Conservation (phyloP, 441 rosid genomes). For the Pelargonium cotyledonis region DNA sequence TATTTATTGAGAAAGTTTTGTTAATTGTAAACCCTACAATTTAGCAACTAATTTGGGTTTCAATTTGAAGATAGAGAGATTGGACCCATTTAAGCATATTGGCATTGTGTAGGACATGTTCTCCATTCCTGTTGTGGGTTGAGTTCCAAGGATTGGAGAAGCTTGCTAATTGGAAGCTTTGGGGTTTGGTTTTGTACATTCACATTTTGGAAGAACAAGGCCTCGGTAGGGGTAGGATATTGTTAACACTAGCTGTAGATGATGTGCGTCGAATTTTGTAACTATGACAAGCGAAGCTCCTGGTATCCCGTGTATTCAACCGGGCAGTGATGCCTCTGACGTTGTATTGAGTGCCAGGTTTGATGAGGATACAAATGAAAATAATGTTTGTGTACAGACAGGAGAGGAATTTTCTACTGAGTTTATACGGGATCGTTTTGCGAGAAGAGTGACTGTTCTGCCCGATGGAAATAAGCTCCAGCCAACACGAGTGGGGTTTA, state of each 20-base stretch:
- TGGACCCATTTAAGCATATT: not conserved
- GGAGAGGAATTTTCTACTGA: conserved; percentile 58
- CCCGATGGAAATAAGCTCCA: conserved; percentile 27
- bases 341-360: conserved; percentile 16
- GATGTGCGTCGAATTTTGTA: conserved; percentile 9
- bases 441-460: conserved; percentile 30
- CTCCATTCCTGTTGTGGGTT: no score
- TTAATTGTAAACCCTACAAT: not conserved
- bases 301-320: conserved; percentile 32
- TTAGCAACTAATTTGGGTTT: not conserved
- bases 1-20: not conserved
- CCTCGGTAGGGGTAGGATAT: not conserved
- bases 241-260: not conserved
- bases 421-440: conserved; percentile 41
- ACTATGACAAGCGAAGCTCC: conserved; percentile 50
- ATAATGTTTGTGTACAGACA: conserved; percentile 42
- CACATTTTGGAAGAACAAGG: not conserved
- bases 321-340: conserved; percentile 27
- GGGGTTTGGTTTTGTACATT: not conserved
- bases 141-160: conserved; percentile 1
- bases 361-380: conserved; percentile 24
- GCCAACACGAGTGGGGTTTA: conserved; percentile 19
- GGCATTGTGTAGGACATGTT: no score
- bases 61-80: not conserved
- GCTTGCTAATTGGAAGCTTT: not conserved